Conservation (phyloP, 2,329 filamentous ascomycete genomes). For the Hawksworthiomyces lignivorus region DNA sequence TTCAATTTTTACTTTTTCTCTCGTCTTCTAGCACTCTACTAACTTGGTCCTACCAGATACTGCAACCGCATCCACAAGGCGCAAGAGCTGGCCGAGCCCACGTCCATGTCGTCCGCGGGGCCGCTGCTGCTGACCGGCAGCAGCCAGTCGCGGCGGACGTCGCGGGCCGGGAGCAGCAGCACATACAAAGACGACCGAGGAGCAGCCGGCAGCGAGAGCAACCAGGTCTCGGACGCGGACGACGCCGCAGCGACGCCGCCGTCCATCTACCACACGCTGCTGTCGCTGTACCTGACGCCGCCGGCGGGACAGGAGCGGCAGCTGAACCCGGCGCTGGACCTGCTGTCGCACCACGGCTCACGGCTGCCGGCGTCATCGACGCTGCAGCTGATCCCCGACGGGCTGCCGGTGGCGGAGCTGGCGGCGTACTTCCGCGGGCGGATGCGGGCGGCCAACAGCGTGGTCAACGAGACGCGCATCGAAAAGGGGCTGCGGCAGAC, state of each 20-base stretch:
- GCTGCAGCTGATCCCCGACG: slow-evolving; percentile 74
- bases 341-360: slow-evolving; percentile 88
- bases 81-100: slow-evolving; percentile 31
- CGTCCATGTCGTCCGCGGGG: not conserved
- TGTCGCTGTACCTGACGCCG: slow-evolving; percentile 83
- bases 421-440: slow-evolving; percentile 88
- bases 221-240: too few relatives aligned
- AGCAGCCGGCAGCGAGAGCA: not conserved
- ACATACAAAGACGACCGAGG: slow-evolving; percentile 37
- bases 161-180: slow-evolving; percentile 24
- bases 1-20: slow-evolving; percentile 9
- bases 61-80: slow-evolving; percentile 77
- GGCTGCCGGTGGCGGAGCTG: slow-evolving; percentile 69
- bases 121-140: not conserved
- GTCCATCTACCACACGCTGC: slow-evolving; percentile 85
- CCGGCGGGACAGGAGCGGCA: slow-evolving; percentile 63
- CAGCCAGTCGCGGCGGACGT: slow-evolving; percentile 15
- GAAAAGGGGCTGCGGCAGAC: slow-evolving; percentile 69
- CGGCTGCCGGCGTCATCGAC: slow-evolving; percentile 83
- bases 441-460: slow-evolving; percentile 76
- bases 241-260: slow-evolving; percentile 34
- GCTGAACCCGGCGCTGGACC: slow-evolving; percentile 70
- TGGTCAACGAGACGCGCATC: slow-evolving; percentile 73
- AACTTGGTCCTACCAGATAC: slow-evolving; percentile 56
- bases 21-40: slow-evolving; percentile 12